phyloP scores from a whole-genome alignment of 805 yeast genomes.

The Saturnispora sanitii region DNA sequence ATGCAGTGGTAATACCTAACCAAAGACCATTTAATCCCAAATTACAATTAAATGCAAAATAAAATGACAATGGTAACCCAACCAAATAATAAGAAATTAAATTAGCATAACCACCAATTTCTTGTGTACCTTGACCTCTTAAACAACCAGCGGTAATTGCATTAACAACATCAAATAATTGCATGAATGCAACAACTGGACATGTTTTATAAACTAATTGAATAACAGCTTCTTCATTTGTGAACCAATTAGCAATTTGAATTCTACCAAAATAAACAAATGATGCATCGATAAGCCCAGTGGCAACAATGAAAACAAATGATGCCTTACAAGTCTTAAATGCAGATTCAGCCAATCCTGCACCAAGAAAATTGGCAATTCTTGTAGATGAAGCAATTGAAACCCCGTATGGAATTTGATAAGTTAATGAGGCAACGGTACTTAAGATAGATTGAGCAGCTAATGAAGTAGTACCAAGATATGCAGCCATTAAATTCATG shows the following conservation, averaged over 20 bases:
- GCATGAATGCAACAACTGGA: constrained; percentile 29
- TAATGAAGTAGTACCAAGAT: constrained; percentile 48
- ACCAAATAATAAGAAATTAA: constrained; percentile 54
- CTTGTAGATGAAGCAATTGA: constrained; percentile 70
- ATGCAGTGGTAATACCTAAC: constrained; percentile 27
- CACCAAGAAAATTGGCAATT: constrained; percentile 69
- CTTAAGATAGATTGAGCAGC: constrained; percentile 70
- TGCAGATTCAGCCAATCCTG: constrained; percentile 29
- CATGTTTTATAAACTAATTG: constrained; percentile 20
- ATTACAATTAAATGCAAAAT: constrained; percentile 43
- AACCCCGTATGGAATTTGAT: constrained; percentile 69
- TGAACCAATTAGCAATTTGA: constrained; percentile 23
- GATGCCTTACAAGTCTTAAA: constrained; percentile 21
- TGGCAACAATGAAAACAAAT: constrained; percentile 18
- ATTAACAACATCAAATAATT: constrained; percentile 40
- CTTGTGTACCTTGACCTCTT: constrained; percentile 50
- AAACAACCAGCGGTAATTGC: constrained; percentile 44
- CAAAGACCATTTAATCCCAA: constrained; percentile 32
- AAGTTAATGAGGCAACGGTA: constrained; percentile 56
- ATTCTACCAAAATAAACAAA: constrained; percentile 20
- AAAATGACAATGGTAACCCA: constrained; percentile 58
- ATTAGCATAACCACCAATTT: constrained; percentile 45
- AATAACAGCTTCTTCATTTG: constrained; percentile 25
- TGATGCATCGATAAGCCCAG: constrained; percentile 20
- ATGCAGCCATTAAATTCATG: constrained; percentile 57